These are phyloP conservation scores for Erysimum cheiranthoides DNA, from an alignment of 345 rosid genomes.

Conservation along the genomic window DNA sequence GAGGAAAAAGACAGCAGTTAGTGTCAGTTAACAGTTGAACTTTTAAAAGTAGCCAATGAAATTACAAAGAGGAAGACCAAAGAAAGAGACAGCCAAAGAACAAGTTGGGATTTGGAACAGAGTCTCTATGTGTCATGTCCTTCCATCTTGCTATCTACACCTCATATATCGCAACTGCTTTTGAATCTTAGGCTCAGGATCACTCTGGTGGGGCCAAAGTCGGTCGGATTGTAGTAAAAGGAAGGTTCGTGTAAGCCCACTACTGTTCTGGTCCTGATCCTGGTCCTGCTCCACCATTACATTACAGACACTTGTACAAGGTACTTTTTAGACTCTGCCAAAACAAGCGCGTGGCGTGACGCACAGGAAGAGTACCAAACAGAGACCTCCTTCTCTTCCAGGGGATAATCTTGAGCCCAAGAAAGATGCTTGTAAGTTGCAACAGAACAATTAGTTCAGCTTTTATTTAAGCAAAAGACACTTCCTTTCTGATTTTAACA, in stretches of 20 bases:
- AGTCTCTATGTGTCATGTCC: slow-evolving; percentile 33
- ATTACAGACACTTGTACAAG: slow-evolving; percentile 10
- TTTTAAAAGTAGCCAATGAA: slow-evolving; percentile 1
- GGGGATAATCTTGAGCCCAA: background rate
- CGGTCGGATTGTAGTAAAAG: slow-evolving; percentile 22
- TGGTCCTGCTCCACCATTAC: slow-evolving; percentile 36
- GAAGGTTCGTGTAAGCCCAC: slow-evolving; percentile 23
- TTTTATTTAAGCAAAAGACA: background rate
- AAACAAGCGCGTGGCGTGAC: slow-evolving; percentile 6
- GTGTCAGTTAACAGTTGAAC: slow-evolving; percentile 32
- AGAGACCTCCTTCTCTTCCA: slow-evolving; percentile 1
- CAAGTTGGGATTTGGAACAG: slow-evolving; percentile 35
- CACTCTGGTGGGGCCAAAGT: slow-evolving; percentile 29
- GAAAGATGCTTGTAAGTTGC: background rate
- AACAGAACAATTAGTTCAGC: slow-evolving; percentile 10
- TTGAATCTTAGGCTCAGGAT: slow-evolving; percentile 16
- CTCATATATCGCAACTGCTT: slow-evolving; percentile 25
- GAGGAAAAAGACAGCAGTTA: slow-evolving; percentile 25
- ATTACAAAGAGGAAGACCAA: slow-evolving; percentile 20
- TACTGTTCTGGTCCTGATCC: slow-evolving; percentile 24
- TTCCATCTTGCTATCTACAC: slow-evolving; percentile 18
- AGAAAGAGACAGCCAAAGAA: slow-evolving; percentile 37
- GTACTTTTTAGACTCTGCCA: background rate
- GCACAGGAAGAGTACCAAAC: background rate
- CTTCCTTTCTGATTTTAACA: background rate